phyloP scores from a whole-genome alignment of 768 basidiomycete species.

The Tylopilus intermedius region DNA sequence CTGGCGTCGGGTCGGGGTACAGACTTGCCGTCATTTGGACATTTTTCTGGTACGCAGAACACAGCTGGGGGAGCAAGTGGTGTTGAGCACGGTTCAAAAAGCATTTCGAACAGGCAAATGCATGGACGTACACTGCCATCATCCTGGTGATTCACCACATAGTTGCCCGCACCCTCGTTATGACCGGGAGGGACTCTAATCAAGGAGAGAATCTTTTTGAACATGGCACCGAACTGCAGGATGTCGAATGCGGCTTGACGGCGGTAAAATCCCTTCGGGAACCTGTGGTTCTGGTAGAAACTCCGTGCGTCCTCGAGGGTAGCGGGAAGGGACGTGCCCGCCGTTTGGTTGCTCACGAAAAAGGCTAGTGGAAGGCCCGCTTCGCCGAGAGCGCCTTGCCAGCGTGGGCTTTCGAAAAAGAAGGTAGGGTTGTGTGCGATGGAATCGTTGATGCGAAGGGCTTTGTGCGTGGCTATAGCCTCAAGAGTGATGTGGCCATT shows the following conservation, averaged over 20 bases:
- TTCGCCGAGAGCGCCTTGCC: slow-evolving; percentile 16
- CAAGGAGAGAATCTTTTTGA: neutral
- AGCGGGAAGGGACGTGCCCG: slow-evolving; percentile 10
- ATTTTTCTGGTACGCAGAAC: slow-evolving; percentile 20
- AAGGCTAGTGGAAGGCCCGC: slow-evolving; percentile 20
- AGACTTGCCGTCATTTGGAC: slow-evolving; percentile 14
- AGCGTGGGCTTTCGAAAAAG: slow-evolving; percentile 18
- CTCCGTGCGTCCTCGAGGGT: slow-evolving; percentile 17
- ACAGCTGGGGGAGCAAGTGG: slow-evolving; percentile 2
- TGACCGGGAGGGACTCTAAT: slow-evolving; percentile 10
- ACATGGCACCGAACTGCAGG: neutral
- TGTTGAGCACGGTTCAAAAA: neutral
- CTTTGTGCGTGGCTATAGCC: slow-evolving; percentile 17
- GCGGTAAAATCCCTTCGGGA: slow-evolving; percentile 17
- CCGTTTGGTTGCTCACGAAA: slow-evolving; percentile 23
- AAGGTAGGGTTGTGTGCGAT: slow-evolving; percentile 23
- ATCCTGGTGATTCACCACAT: slow-evolving; percentile 10
- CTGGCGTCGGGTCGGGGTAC: slow-evolving; percentile 21
- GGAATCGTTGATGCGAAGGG: slow-evolving; percentile 21
- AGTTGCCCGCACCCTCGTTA: slow-evolving; percentile 19
- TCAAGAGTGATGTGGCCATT: slow-evolving; percentile 19
- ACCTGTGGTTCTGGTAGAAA: slow-evolving; percentile 17
- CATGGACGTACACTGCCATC: slow-evolving; percentile 1
- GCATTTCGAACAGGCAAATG: neutral
- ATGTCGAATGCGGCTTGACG: slow-evolving; percentile 14